phyloP scores from a whole-genome alignment of 2,329 filamentous ascomycete species.

The Aspergillus vadensis region DNA sequence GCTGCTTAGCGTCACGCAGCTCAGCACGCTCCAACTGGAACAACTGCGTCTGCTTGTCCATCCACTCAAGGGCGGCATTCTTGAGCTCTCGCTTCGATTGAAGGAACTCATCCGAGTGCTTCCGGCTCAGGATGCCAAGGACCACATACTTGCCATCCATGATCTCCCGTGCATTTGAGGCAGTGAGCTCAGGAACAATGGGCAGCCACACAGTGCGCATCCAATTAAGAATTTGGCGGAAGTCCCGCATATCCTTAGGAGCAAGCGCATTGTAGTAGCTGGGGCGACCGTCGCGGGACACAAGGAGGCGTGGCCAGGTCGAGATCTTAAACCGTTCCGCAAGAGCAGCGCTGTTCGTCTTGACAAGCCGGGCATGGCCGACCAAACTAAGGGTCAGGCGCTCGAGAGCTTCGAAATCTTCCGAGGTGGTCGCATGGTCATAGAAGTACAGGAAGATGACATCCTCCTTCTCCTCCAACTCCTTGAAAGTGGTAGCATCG shows the following conservation, averaged over 20 bases:
- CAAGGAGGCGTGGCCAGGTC: constrained; percentile 91
- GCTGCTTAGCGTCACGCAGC: constrained; percentile 88
- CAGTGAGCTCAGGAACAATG: constrained; percentile 90
- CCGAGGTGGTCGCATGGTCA: constrained; percentile 87
- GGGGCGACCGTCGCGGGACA: constrained; percentile 83
- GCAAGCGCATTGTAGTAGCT: constrained; percentile 87
- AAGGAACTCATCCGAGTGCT: constrained; percentile 76
- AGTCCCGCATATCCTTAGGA: constrained; percentile 90
- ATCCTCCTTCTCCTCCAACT: constrained; percentile 87
- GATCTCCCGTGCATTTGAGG: constrained; percentile 87
- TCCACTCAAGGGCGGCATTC: constrained; percentile 94
- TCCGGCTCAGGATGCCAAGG: constrained; percentile 80
- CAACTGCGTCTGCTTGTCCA: constrained; percentile 89
- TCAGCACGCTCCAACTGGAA: constrained; percentile 94
- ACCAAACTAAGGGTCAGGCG: constrained; percentile 84
- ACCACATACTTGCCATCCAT: constrained; percentile 97
- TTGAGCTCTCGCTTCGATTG: constrained; percentile 86
- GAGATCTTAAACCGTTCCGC: constrained; percentile 88
- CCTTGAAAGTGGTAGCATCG: constrained; percentile 72
- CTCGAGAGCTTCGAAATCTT: constrained; percentile 88
- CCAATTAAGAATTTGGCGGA: constrained; percentile 78
- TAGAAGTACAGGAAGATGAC: constrained; percentile 98
- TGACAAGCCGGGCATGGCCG: constrained; percentile 88
- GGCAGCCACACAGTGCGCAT: constrained; percentile 97
- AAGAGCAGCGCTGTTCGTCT: constrained; percentile 77